These are phyloP conservation scores for Fusarium ramigenum DNA, from an alignment of 2,329 filamentous ascomycete species.

Conservation along the genomic window DNA sequence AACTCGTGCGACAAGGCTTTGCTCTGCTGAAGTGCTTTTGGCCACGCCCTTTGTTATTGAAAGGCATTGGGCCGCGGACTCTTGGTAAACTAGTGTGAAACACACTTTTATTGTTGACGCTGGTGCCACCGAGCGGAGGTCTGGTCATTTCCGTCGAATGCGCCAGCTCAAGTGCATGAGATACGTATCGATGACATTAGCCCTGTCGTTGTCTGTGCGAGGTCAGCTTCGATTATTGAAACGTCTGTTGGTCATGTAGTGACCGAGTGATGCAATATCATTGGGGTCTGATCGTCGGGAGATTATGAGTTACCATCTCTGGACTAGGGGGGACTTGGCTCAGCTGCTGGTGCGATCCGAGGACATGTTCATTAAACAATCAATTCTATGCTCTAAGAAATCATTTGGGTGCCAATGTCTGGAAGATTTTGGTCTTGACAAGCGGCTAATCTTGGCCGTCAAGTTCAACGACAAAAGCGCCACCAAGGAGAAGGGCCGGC, in stretches of 20 bases:
- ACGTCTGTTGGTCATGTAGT: constrained; percentile 4
- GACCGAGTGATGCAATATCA: constrained; percentile 12
- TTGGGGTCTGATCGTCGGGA: constrained; percentile 18
- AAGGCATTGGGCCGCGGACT: not conserved
- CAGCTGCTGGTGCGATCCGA: not conserved
- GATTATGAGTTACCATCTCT: constrained; percentile 11
- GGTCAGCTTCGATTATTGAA: constrained; percentile 11
- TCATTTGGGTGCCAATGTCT: not conserved
- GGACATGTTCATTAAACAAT: constrained; percentile 21
- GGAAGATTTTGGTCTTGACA: not conserved
- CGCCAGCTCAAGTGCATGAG: not conserved
- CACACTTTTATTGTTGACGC: constrained; percentile 2
- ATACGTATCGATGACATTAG: not conserved
- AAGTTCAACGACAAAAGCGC: constrained; percentile 68
- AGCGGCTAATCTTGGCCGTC: constrained; percentile 24
- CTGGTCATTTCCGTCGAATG: constrained; percentile 31
- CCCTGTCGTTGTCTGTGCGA: constrained; percentile 20
- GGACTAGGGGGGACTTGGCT: constrained; percentile 8
- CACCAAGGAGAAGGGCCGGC: constrained; percentile 81
- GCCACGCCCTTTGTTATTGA: constrained; percentile 7
- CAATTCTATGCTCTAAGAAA: constrained; percentile 15
- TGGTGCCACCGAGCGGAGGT: constrained; percentile 13
- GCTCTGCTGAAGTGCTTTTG: not conserved
- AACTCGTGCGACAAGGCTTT: constrained; percentile 4
- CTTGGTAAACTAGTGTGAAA: not conserved